These are phyloP conservation scores for Coprinellus micaceus DNA, from an alignment of 768 basidiomycete genomes.

Conservation along the genomic window DNA sequence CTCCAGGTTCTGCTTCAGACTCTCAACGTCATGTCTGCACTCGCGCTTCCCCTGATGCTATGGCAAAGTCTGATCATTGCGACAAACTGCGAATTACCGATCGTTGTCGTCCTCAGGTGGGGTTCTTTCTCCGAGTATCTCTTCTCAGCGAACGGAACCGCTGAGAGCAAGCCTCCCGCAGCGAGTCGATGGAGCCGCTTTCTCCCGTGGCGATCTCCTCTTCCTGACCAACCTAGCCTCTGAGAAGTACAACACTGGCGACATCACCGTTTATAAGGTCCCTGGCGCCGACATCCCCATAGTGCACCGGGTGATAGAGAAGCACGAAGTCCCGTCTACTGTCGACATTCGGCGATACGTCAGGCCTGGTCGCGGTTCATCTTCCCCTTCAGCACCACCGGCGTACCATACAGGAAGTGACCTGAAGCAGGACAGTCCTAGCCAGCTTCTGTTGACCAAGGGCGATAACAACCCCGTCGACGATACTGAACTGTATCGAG, in stretches of 20 bases:
- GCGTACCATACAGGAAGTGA: not conserved
- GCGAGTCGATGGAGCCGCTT: slow-evolving; percentile 97
- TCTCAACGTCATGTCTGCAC: slow-evolving; percentile 87
- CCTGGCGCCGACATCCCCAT: slow-evolving; percentile 93
- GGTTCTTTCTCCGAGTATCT: slow-evolving; percentile 17
- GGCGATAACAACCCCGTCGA: slow-evolving; percentile 94
- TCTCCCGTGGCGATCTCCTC: slow-evolving; percentile 92
- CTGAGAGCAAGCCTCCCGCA: slow-evolving; percentile 26
- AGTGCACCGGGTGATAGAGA: slow-evolving; percentile 93
- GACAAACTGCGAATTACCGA: slow-evolving; percentile 92
- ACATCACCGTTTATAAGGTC: slow-evolving; percentile 97
- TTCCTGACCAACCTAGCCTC: slow-evolving; percentile 87
- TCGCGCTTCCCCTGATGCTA: slow-evolving; percentile 92
- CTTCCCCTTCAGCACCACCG: not conserved
- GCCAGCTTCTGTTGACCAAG: slow-evolving; percentile 86
- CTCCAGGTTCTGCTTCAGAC: slow-evolving; percentile 80
- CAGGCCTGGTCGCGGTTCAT: too few relatives aligned
- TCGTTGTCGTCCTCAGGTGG: slow-evolving; percentile 95
- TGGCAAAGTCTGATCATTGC: slow-evolving; percentile 92
- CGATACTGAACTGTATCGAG: slow-evolving; percentile 85
- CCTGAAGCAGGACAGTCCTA: slow-evolving; percentile 7
- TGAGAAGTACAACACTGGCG: slow-evolving; percentile 79
- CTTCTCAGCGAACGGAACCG: not conserved
- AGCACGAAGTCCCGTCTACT: slow-evolving; percentile 61
- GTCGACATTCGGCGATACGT: slow-evolving; percentile 19